Conservation (phyloP, 805 yeast genomes). For the Starmerella khaoyaiensis region DNA sequence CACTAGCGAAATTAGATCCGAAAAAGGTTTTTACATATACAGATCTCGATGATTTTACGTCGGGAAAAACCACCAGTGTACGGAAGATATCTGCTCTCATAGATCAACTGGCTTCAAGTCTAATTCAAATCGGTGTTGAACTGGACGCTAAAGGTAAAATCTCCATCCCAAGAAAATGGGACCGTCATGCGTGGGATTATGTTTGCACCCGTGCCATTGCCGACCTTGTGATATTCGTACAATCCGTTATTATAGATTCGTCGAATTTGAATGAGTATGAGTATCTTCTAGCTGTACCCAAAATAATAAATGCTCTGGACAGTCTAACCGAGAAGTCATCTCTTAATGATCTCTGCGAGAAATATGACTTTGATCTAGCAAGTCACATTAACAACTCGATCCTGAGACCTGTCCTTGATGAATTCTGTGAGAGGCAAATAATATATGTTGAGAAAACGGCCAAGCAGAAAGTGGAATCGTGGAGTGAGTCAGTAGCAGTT, state of each 20-base stretch:
- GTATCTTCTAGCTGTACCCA: slow-evolving; percentile 11
- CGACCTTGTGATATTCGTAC: slow-evolving; percentile 2
- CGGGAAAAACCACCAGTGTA: too few species aligned
- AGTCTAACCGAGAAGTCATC: slow-evolving; percentile 1
- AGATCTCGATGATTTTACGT: too few species aligned
- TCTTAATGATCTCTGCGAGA: slow-evolving; percentile 2
- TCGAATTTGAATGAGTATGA: slow-evolving; percentile 9
- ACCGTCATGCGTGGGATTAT: background rate
- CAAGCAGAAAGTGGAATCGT: slow-evolving; percentile 23
- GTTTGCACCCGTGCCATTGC: slow-evolving; percentile 1
- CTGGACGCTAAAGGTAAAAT: slow-evolving; percentile 3
- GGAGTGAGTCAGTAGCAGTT: slow-evolving; percentile 28
- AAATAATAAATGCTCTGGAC: slow-evolving; percentile 3
- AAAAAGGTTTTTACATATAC: too few species aligned
- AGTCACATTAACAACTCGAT: slow-evolving; percentile 1
- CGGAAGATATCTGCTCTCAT: too few species aligned
- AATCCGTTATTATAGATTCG: slow-evolving; percentile 3
- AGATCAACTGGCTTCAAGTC: slow-evolving; percentile 2
- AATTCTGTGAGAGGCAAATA: slow-evolving; percentile 15
- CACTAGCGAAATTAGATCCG: too few species aligned
- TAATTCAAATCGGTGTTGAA: background rate
- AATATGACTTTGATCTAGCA: slow-evolving; percentile 2
- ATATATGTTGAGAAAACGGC: slow-evolving; percentile 23
- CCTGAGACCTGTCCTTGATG: slow-evolving; percentile 11
- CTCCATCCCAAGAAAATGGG: slow-evolving; percentile 10